Conservation (phyloP, 495 filamentous ascomycete species). For the Trichoderma asperelloides region DNA sequence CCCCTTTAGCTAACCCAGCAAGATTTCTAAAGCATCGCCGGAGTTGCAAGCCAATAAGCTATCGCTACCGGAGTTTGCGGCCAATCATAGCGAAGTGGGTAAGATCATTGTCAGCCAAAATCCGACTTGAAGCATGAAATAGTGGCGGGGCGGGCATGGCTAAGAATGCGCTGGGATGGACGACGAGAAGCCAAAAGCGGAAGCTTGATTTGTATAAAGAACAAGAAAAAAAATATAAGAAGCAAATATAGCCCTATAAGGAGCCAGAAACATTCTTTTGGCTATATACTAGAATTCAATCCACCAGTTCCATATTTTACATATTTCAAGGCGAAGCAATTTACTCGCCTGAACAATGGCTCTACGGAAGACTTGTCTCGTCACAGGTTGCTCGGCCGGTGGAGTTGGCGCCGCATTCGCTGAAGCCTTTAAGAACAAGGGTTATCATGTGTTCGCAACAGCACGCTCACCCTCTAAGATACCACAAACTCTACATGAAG, state of each 20-base stretch:
- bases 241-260: not conserved
- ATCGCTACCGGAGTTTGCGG: not conserved
- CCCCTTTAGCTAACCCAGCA: not conserved
- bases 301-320: not conserved
- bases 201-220: no score
- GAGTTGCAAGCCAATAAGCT: not conserved
- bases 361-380: constrained; percentile 18
- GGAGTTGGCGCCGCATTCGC: constrained; percentile 37
- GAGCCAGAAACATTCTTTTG: not conserved
- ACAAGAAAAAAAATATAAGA: no score
- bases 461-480: constrained; percentile 29
- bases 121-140: not conserved
- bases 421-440: constrained; percentile 26
- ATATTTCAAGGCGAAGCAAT: not conserved
- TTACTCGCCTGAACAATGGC: not conserved
- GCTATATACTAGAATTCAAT: not conserved
- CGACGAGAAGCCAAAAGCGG: no score
- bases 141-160: no score
- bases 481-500: not conserved
- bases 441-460: constrained; percentile 35
- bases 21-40: not conserved
- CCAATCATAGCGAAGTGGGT: not conserved
- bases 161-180: no score
- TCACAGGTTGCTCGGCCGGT: constrained; percentile 40
- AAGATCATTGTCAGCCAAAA: not conserved